phyloP scores from a whole-genome alignment of 768 basidiomycete species.

The Pleurotus citrinopileatus region DNA sequence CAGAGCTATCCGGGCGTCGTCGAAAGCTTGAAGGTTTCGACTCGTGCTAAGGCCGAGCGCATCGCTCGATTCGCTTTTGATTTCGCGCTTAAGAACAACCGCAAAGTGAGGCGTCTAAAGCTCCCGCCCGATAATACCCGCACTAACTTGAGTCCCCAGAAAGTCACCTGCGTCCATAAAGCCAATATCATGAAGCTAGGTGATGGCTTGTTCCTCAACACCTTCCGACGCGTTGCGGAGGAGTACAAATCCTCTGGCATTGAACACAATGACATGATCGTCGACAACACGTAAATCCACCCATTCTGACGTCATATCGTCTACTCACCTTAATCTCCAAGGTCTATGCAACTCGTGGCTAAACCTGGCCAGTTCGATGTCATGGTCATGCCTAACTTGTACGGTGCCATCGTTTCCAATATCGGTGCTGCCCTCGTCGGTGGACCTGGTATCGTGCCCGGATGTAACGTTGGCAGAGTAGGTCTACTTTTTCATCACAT shows the following conservation, averaged over 20 bases:
- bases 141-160: slow-evolving; percentile 42
- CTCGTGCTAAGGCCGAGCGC: slow-evolving; percentile 91
- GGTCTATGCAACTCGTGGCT: slow-evolving; percentile 98
- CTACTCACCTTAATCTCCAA: slow-evolving; percentile 23
- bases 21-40: slow-evolving; percentile 96
- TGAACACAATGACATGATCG: slow-evolving; percentile 96
- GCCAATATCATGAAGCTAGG: slow-evolving; percentile 99
- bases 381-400: slow-evolving; percentile 98
- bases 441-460: slow-evolving; percentile 96
- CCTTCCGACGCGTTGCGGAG: slow-evolving; percentile 94
- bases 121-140: neutral
- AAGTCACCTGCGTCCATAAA: slow-evolving; percentile 99
- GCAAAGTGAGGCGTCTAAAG: slow-evolving; percentile 64
- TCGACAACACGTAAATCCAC: slow-evolving; percentile 86
- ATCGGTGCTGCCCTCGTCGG: slow-evolving; percentile 98
- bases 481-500: slow-evolving; percentile 15
- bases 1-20: slow-evolving; percentile 98
- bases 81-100: slow-evolving; percentile 96
- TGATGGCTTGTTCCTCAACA: slow-evolving; percentile 98
- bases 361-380: slow-evolving; percentile 97
- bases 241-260: slow-evolving; percentile 95
- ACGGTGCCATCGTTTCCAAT: slow-evolving; percentile 97
- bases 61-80: slow-evolving; percentile 98
- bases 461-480: slow-evolving; percentile 95
- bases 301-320: neutral